Evolutionary conservation across 2,329 filamentous ascomycete species (phyloP), one percentile per base, ranked within the genome.

Genomic region (Sclerotinia nivalis): DNA sequence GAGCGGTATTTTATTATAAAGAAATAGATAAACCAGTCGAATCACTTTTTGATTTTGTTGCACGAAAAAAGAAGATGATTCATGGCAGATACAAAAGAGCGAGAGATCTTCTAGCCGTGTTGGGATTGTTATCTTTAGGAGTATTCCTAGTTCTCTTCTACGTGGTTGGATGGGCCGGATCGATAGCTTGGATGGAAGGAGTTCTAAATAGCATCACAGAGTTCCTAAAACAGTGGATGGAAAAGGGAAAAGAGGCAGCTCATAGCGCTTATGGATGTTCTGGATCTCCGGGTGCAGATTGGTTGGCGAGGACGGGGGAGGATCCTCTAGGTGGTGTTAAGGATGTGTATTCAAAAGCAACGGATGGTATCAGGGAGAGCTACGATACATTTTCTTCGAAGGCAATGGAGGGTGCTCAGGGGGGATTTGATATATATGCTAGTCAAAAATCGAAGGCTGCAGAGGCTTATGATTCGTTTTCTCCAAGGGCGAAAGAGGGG

Each of bases 1-100:
- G 70, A 3, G 71, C 69, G 8, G 47, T 75, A 15, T 64, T 58
- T n/a, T 76, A 76, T 69, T 74, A 69, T 55, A 74, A 71, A 49
- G 45, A 64, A 56, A 50, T 45, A 28, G 55, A 65, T 18, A 69
- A 25, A 58, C 12, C 18, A 6, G 22, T 40, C n/a, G 52, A 40
- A 9, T n/a, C 49, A 18, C 64, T 66, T n/a, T 37, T 64, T 8
- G 45, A 52, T 7, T 64, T 64, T 4, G 47, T 62, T 2, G 54
- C 50, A 25, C 37, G 15, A 13, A 58, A 67, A 7, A 34, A 58
- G 31, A 71, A 50, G 4, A 68, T 68, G 69, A 54, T 52, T 37
- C 47, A 58, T 20, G 31, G 13, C 20, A 49, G 28, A 20, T 8
- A 28, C 1, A 12, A 28, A 10, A 28, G 31, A 40, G 47, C 8